phyloP scores from a whole-genome alignment of 495 filamentous ascomycete species.

The Pseudotulostoma volvatum region DNA sequence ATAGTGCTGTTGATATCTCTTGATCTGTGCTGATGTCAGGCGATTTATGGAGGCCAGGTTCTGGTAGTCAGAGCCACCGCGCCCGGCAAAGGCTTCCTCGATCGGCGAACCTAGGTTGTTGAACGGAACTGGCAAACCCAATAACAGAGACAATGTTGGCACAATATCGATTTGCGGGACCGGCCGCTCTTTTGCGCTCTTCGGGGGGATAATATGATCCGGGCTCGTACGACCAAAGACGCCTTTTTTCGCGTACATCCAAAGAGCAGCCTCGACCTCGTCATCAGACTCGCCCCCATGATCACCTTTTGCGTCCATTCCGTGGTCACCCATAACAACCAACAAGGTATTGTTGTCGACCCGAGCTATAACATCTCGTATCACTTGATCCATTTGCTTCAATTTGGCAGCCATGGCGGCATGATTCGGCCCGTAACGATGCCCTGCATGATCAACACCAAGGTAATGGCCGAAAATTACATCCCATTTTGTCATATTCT shows the following conservation, averaged over 20 bases:
- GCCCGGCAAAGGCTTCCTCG: constrained; percentile 76
- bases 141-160: constrained; percentile 68
- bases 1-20: constrained; percentile 66
- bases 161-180: constrained; percentile 96
- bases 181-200: constrained; percentile 57
- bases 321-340: constrained; percentile 95
- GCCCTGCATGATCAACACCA: constrained; percentile 92
- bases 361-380: constrained; percentile 50
- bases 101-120: constrained; percentile 95
- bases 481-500: constrained; percentile 63
- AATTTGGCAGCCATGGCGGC: constrained; percentile 81
- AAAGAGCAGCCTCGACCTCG: constrained; percentile 84
- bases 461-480: constrained; percentile 84
- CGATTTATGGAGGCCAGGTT: constrained; percentile 62
- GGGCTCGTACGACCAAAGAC: constrained; percentile 63
- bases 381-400: constrained; percentile 72
- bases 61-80: constrained; percentile 47
- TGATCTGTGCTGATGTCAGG: constrained; percentile 69
- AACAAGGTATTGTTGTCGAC: constrained; percentile 77
- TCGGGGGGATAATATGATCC: constrained; percentile 45
- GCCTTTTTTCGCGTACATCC: constrained; percentile 88
- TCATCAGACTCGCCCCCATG: constrained; percentile 94
- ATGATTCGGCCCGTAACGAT: constrained; percentile 89
- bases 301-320: constrained; percentile 94
- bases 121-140: constrained; percentile 88